Base-by-base conservation (phyloP, 805 yeast species). In the Kuraishia capsulata region DNA sequence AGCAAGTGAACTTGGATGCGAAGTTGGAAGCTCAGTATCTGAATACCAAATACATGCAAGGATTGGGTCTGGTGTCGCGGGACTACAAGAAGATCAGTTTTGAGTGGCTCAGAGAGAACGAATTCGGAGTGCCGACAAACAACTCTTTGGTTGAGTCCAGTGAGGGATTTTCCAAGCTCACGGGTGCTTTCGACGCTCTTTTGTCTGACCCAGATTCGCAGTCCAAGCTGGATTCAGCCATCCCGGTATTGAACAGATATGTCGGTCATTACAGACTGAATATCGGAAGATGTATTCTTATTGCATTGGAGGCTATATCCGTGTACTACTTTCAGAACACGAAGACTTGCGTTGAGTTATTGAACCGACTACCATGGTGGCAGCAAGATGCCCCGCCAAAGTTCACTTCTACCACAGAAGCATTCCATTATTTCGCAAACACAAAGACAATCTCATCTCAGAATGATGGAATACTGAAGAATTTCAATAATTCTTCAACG, bases 251-350 rank as follows among this genome's bases (percentile, higher is more conserved):
- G 13, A 71, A 74, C 35, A 65, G 67, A 21, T 51, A 82, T 5
- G 80, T 81, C 39, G 96, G 92, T 1, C 86, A 81, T 52, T 87
- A 76, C 53, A 71, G 71, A 38, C 64, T 88, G 36, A 96, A 89
- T 49, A 79, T 90, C 1, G 70, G 73, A 37, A 67, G 89, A 42
- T 73, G 77, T 20, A 64, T 88, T 36, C 84, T 85, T 46, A 40
- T 84, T 1, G 43, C 84, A 6, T 49, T 88, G 25, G 76, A 75
- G 35, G 50, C 83, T 2, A 69, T 71, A 36, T 50, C 73, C 5
- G 29, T 23, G 21, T 16, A 29, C 20, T 23, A 79, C 4, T 64
- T 67, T 1, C 52, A 62, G 3, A 62, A 73, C 33, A n/a, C 26
- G 17, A n/a, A n/a, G 20, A n/a, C 17, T 13, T 20, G 26, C 4